Percentiles rank a stretch among this genome's conserved stretches.
phyloP scores from a whole-genome alignment of 805 yeast species.

The Yarrowia sp. region DNA sequence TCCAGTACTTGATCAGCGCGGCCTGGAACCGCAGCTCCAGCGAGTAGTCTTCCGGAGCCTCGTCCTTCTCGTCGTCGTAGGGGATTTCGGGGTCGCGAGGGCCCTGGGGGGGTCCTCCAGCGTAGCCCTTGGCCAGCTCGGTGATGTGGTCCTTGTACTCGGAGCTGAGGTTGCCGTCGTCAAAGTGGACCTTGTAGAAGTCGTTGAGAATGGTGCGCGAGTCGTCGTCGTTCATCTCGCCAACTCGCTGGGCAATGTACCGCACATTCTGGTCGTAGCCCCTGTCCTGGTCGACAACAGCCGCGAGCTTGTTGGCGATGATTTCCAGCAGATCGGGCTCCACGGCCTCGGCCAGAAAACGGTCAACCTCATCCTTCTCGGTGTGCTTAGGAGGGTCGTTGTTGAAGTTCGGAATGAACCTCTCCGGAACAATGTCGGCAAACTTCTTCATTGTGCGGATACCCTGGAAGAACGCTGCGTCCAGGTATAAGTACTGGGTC shows the following conservation, averaged over 20 bases:
- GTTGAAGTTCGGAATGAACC: neutral
- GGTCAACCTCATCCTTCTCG: neutral
- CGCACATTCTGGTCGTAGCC: neutral
- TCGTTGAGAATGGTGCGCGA: neutral
- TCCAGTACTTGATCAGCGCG: neutral
- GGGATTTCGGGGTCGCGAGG: neutral
- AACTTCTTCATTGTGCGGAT: neutral
- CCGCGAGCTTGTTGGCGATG: neutral
- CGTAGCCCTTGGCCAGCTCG: neutral
- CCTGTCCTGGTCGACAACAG: neutral
- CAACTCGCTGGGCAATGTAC: neutral
- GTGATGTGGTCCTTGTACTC: neutral
- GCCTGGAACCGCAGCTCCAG: neutral
- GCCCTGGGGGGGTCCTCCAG: neutral
- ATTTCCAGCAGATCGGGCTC: neutral
- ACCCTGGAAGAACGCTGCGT: too few relatives aligned
- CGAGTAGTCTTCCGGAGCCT: slow-evolving; percentile 1
- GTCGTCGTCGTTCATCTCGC: neutral
- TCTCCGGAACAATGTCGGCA: neutral
- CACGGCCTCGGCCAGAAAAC: neutral
- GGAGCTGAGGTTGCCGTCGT: neutral
- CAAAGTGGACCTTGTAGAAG: neutral
- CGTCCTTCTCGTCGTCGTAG: neutral
- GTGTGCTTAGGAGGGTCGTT: neutral
- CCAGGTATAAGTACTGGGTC: neutral